Base-by-base conservation (phyloP, 2,329 filamentous ascomycete genomes). In the Ophiobolus disseminans region DNA sequence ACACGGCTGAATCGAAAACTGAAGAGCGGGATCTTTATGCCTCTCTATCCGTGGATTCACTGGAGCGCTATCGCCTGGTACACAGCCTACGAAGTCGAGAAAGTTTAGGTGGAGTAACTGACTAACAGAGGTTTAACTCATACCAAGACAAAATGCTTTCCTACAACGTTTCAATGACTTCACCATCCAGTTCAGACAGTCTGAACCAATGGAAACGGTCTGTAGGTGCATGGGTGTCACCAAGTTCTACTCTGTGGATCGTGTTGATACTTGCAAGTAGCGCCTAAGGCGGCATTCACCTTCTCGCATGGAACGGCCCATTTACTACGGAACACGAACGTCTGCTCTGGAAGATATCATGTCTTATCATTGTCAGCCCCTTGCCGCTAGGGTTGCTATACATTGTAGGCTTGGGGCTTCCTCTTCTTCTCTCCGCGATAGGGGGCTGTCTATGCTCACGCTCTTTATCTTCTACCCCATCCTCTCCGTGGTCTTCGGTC, bases 241-340 rank as follows among this genome's bases (percentile, higher is more conserved):
- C 22, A 19, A 20, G 26, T 10, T 19, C 28, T 1, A 30, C 20
- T 20, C 19, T 32, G 13, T 16, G 14, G 8, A 7, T 23, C 4
- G 23, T 22, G 10, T 8, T 42, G 10, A 10, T 46, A 13, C 13
- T 26, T 21, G 48, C 54, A 7, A 41, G 39, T 4, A 16, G 50
- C 14, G 13, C 45, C 13, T 60, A 62, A 37, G 62, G 60, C 2
- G 45, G 45, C 5, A 31, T 65, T 11, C 64, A 67, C 32, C 30
- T 62, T 3, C 19, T 57, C 10, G 59, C 60, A 4, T 66, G 62
- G 65, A 49, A 58, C 35, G 65, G 57, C 1, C 57, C 57, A 2
- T 65, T 66, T 20, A 23, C 38, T 1, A 50, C 44, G 2, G 6
- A 2, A 1, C n/a, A 38, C 0, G 40, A 63, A 30, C 35, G 23